Percentiles rank a stretch among this genome's conserved stretches.
These are phyloP conservation scores for Huntiella bhutanensis DNA, from an alignment of 2,329 filamentous ascomycete species.

Conservation along the genomic window DNA sequence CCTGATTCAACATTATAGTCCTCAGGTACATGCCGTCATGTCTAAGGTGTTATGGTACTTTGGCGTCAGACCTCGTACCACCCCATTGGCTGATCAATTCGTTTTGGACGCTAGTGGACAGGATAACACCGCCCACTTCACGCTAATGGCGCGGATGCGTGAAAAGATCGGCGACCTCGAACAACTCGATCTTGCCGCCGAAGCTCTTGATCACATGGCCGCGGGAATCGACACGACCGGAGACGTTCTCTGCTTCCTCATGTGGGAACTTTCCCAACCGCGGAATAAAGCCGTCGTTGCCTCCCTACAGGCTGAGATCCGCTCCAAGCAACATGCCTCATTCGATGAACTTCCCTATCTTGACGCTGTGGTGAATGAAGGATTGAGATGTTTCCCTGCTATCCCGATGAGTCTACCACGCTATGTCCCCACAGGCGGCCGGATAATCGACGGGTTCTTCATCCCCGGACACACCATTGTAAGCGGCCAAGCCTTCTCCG, in stretches of 20 bases:
- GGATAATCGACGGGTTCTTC: constrained; percentile 34
- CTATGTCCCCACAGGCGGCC: constrained; percentile 34
- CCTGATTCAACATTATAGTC: constrained; percentile 38
- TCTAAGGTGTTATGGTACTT: constrained; percentile 24
- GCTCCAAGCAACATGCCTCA: constrained; percentile 19
- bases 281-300: constrained; percentile 31
- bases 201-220: constrained; percentile 53
- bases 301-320: constrained; percentile 33
- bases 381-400: constrained; percentile 40
- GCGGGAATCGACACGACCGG: constrained; percentile 56
- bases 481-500: constrained; percentile 41
- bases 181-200: constrained; percentile 39
- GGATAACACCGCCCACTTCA: constrained; percentile 30
- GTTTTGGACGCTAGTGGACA: constrained; percentile 33
- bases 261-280: constrained; percentile 51
- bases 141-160: constrained; percentile 38
- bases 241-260: constrained; percentile 49
- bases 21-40: constrained; percentile 29
- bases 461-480: constrained; percentile 36
- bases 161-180: constrained; percentile 28
- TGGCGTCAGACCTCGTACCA: constrained; percentile 34
- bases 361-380: constrained; percentile 44
- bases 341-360: constrained; percentile 37
- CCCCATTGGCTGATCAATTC: constrained; percentile 39
- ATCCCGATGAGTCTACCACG: constrained; percentile 50